Evolutionary conservation across 129 eudicot species (phyloP).

Genomic region (Arctium minus): DNA sequence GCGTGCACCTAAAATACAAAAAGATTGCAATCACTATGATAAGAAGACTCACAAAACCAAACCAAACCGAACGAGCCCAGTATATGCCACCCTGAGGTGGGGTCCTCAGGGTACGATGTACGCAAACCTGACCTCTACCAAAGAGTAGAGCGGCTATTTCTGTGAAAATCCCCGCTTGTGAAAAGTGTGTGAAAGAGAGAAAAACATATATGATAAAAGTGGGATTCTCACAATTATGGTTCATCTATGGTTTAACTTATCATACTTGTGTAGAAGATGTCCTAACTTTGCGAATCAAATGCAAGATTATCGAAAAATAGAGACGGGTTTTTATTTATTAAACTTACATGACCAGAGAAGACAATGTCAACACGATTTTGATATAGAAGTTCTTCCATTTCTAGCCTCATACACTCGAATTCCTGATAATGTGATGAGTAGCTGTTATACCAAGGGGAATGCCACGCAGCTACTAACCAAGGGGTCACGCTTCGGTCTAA

Average conservation of each 20-base stretch:
- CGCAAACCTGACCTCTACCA: too few relatives aligned
- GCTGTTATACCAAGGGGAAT: slow-evolving; percentile 94
- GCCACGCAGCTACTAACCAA: slow-evolving; percentile 95
- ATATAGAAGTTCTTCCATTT: slow-evolving; percentile 71
- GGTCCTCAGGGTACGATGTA: too few relatives aligned
- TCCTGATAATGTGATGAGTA: slow-evolving; percentile 92
- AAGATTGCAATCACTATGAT: neutral
- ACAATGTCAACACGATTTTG: slow-evolving; percentile 65
- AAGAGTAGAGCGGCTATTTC: too few relatives aligned
- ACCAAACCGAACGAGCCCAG: neutral
- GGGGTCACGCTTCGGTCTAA: slow-evolving; percentile 70
- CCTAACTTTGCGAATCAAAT: neutral
- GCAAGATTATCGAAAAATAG: neutral
- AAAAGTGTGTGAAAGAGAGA: neutral
- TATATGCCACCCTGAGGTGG: too few relatives aligned
- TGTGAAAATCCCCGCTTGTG: too few relatives aligned
- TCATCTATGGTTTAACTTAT: too few relatives aligned
- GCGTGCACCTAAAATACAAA: slow-evolving; percentile 71
- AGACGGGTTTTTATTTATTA: neutral
- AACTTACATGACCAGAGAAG: slow-evolving; percentile 91
- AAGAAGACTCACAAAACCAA: neutral
- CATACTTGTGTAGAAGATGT: neutral
- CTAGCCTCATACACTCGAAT: slow-evolving; percentile 86
- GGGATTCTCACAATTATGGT: too few relatives aligned
- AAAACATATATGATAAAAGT: too few relatives aligned